A percentile compares a stretch with the other conserved stretches of the same genome.
Evolutionary conservation across 805 yeast species (phyloP).

Genomic region (Saccharomyces mikatae): DNA sequence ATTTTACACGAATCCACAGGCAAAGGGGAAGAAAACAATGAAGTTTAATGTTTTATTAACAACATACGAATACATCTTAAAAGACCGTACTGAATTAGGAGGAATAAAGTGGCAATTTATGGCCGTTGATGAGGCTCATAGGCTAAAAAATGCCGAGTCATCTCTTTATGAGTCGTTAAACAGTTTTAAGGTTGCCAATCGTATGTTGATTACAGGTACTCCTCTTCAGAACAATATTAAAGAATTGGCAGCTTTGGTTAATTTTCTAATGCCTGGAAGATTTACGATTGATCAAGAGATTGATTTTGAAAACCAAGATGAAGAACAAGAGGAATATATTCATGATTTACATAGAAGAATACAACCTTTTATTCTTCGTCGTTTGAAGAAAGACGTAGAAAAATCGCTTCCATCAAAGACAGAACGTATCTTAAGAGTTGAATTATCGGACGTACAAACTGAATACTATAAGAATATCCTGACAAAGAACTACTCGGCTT

Average conservation of each 20-base stretch:
- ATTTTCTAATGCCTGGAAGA: slow-evolving; percentile 93
- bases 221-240: slow-evolving; percentile 94
- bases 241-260: slow-evolving; percentile 89
- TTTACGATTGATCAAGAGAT: slow-evolving; percentile 87
- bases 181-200: slow-evolving; percentile 74
- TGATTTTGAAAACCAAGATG: slow-evolving; percentile 85
- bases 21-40: slow-evolving; percentile 46
- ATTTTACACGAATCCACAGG: slow-evolving; percentile 54
- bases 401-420: slow-evolving; percentile 93
- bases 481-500: slow-evolving; percentile 84
- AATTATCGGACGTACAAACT: slow-evolving; percentile 89
- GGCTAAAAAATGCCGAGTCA: slow-evolving; percentile 88
- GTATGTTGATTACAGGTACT: slow-evolving; percentile 92
- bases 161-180: slow-evolving; percentile 83
- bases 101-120: slow-evolving; percentile 86
- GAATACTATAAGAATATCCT: slow-evolving; percentile 90
- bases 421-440: slow-evolving; percentile 91
- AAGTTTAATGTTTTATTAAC: slow-evolving; percentile 90
- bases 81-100: slow-evolving; percentile 77
- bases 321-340: slow-evolving; percentile 80
- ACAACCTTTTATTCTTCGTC: slow-evolving; percentile 86
- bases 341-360: slow-evolving; percentile 74
- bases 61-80: slow-evolving; percentile 91
- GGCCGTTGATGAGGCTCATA: slow-evolving; percentile 98
- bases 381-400: slow-evolving; percentile 95